phyloP scores from a whole-genome alignment of 1,284 basidiomycete species.

The Puccinia coronata region DNA sequence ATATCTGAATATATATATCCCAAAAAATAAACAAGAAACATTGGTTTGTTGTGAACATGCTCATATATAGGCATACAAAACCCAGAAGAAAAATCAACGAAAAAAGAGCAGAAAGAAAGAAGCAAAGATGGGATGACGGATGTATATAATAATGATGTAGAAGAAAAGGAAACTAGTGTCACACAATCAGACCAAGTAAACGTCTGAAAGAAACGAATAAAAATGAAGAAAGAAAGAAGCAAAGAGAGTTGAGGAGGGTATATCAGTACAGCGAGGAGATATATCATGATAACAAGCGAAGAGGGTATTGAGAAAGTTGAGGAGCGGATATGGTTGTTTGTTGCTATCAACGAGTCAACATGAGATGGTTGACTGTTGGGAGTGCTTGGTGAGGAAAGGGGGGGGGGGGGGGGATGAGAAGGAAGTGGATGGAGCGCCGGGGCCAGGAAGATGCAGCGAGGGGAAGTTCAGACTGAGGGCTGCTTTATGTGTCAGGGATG shows the following conservation, averaged over 20 bases:
- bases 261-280: neutral
- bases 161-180: conserved; percentile 1
- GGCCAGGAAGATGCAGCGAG: neutral
- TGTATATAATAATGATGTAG: neutral
- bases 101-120: neutral
- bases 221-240: neutral
- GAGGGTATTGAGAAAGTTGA: too few species aligned
- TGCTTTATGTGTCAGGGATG: neutral
- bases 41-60: too few species aligned
- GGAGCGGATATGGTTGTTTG: too few species aligned
- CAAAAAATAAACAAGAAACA: too few species aligned
- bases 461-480: neutral
- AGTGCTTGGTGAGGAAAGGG: neutral
- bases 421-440: neutral
- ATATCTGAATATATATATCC: too few species aligned
- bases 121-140: neutral
- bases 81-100: too few species aligned
- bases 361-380: neutral
- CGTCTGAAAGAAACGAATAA: neutral
- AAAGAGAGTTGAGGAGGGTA: neutral
- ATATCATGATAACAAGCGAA: neutral
- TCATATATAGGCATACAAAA: too few species aligned
- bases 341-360: neutral
- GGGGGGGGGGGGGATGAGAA: neutral
- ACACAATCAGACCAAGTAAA: neutral